These are phyloP conservation scores for Nakaseomyces sp. DNA, from an alignment of 1,139 yeast genomes.

Conservation along the genomic window DNA sequence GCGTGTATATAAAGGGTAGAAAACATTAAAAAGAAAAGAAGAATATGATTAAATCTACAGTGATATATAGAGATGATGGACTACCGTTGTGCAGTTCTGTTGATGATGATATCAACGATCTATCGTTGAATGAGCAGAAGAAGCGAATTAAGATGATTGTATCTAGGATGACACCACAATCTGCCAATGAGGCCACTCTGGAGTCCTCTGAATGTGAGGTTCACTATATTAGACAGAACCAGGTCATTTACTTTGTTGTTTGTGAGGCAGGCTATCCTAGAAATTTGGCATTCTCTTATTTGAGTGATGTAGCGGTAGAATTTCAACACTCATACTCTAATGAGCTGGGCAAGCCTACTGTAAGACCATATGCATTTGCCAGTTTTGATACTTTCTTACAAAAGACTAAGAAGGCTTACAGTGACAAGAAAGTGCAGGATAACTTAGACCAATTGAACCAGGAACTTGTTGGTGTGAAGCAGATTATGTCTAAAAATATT, in stretches of 20 bases:
- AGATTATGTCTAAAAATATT: constrained; percentile 91
- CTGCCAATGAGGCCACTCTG: constrained; percentile 79
- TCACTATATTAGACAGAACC: constrained; percentile 59
- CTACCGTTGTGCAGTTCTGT: constrained; percentile 90
- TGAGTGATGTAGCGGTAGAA: constrained; percentile 74
- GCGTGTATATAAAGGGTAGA: too few species aligned
- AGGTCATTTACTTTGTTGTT: constrained; percentile 68
- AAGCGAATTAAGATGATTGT: constrained; percentile 74
- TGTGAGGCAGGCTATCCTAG: constrained; percentile 76
- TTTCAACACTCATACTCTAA: constrained; percentile 71
- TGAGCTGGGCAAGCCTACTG: constrained; percentile 53
- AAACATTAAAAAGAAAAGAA: too few species aligned
- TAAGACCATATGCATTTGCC: constrained; percentile 85
- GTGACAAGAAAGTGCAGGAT: constrained; percentile 83
- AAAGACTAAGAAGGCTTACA: constrained; percentile 81
- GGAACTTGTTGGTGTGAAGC: constrained; percentile 87
- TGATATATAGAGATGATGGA: constrained; percentile 64
- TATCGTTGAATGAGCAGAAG: constrained; percentile 62
- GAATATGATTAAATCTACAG: constrained; percentile 59
- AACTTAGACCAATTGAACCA: constrained; percentile 78
- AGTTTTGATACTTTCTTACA: constrained; percentile 76
- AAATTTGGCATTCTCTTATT: constrained; percentile 79
- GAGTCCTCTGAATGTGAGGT: constrained; percentile 70
- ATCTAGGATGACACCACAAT: constrained; percentile 65
- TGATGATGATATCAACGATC: constrained; percentile 57